Evolutionary conservation across 257 asterid genomes (phyloP).

Genomic region (Dorcoceras hygrometricum): DNA sequence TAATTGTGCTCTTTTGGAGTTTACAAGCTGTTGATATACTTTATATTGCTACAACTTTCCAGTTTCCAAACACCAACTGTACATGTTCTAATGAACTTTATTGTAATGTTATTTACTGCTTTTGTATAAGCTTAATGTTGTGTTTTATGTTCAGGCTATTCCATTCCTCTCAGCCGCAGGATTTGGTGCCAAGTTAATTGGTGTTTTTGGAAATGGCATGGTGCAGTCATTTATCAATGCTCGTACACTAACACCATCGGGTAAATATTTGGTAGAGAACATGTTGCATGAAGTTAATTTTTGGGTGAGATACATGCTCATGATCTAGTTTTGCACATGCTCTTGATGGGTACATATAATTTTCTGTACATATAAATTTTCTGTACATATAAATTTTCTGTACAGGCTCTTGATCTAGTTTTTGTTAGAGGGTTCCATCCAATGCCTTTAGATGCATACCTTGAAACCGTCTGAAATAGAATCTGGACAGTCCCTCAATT

Average conservation of each 20-base stretch:
- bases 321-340: too few species aligned
- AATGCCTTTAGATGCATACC: too few species aligned
- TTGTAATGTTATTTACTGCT: constrained; percentile 9
- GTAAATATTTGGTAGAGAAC: constrained; percentile 37
- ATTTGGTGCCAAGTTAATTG: constrained; percentile 97
- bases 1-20: background rate
- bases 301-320: too few species aligned
- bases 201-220: constrained; percentile 96
- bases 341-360: too few species aligned
- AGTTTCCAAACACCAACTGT: constrained; percentile 15
- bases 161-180: constrained; percentile 95
- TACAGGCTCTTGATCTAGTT: too few species aligned
- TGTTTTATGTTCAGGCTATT: constrained; percentile 61
- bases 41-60: constrained; percentile 3
- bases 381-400: too few species aligned
- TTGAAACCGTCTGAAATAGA: too few species aligned
- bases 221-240: constrained; percentile 94
- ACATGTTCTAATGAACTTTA: constrained; percentile 4
- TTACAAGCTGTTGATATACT: constrained; percentile 13
- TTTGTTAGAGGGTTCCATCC: too few species aligned
- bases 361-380: too few species aligned
- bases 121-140: constrained; percentile 5
- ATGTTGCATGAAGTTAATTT: constrained; percentile 17
- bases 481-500: too few species aligned
- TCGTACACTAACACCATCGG: constrained; percentile 76